Conservation (phyloP, 1,284 basidiomycete species). For the Ceratobasidium sp. region DNA sequence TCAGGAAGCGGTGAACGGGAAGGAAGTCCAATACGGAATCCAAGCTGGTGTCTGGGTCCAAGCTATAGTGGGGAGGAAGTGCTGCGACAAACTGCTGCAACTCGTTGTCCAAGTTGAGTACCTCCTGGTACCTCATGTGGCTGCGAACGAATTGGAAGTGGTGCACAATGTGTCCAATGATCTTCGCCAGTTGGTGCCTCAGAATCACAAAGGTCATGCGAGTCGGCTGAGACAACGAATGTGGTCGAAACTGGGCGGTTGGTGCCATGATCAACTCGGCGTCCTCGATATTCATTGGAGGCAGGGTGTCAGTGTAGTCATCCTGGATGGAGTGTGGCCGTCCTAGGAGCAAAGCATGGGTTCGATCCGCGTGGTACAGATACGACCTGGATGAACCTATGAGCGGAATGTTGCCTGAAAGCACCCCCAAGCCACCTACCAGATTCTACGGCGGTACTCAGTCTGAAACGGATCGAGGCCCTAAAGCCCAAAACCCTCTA, state of each 20-base stretch:
- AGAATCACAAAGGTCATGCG: constrained; percentile 88
- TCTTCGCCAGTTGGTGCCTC: constrained; percentile 79
- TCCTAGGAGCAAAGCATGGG: constrained; percentile 89
- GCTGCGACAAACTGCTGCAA: constrained; percentile 76
- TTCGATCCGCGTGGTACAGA: constrained; percentile 91
- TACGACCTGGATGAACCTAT: constrained; percentile 70
- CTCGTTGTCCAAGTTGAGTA: constrained; percentile 84
- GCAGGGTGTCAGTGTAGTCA: constrained; percentile 81
- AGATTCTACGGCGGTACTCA: constrained; percentile 89
- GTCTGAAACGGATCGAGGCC: constrained; percentile 79
- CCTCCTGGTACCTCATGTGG: constrained; percentile 85
- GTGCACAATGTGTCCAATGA: constrained; percentile 92
- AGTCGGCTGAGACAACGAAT: constrained; percentile 66
- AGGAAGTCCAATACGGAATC: constrained; percentile 71
- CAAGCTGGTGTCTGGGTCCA: constrained; percentile 79
- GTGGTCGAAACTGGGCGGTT: constrained; percentile 47
- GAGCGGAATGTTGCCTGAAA: neutral
- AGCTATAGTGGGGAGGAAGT: constrained; percentile 78
- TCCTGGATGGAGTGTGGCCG: constrained; percentile 89
- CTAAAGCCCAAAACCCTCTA: constrained; percentile 51
- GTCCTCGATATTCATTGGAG: constrained; percentile 85
- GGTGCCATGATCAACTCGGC: constrained; percentile 52
- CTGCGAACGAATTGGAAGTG: constrained; percentile 93
- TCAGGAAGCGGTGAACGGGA: constrained; percentile 77
- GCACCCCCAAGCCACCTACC: constrained; percentile 58